Evolutionary conservation across 225 moss, liverwort and hornwort species (phyloP), one percentile per base, ranked within the genome.

Genomic region (Takakia lepidozioides): DNA sequence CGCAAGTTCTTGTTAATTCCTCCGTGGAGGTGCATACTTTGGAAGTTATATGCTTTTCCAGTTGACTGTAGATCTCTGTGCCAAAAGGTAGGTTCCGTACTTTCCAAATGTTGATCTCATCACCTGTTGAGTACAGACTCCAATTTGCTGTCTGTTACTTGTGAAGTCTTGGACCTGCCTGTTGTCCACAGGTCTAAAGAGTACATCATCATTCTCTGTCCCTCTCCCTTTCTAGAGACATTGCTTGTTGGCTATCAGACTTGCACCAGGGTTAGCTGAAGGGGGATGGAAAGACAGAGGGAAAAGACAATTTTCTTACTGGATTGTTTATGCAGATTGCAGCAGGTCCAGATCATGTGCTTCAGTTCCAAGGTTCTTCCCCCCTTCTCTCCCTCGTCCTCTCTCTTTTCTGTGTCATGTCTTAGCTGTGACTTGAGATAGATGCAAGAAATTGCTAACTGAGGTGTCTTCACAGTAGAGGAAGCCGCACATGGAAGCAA

Each of bases 331-430:
- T n/a, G 19, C 81, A 78, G 84, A 86, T 81, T 58, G 78, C 85
- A 46, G 82, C 85, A 63, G 84, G 63, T 43, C 69, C 75, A 27
- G 76, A 82, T 57, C 82, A 77, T 60, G 74, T 67, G 58, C 52
- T 91, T 57, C 80, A 78, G 64, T 91, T 91, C 62, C 81, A 91
- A 76, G 86, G 86, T 79, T 27, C 16, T 13, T 37, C 27, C 19
- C n/a, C 38, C 4, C 17, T 27, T 19, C 26, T 27, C 21, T 44
- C 21, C 29, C 22, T 19, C 27, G 8, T 13, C 44, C 7, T 17
- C 21, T 19, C 2, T 27, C 2, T 54, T 42, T 27, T 54, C 19
- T 19, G 14, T 54, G 20, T 38, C 29, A 19, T 10, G 30, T 2
- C 16, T 19, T 8, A 29, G 5, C 15, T 11, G 16, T 27, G 3